Evolutionary conservation across 208 protist genomes (phyloP), one percentile per base, ranked within the genome.

Genomic region (Trypanosoma vivax): DNA sequence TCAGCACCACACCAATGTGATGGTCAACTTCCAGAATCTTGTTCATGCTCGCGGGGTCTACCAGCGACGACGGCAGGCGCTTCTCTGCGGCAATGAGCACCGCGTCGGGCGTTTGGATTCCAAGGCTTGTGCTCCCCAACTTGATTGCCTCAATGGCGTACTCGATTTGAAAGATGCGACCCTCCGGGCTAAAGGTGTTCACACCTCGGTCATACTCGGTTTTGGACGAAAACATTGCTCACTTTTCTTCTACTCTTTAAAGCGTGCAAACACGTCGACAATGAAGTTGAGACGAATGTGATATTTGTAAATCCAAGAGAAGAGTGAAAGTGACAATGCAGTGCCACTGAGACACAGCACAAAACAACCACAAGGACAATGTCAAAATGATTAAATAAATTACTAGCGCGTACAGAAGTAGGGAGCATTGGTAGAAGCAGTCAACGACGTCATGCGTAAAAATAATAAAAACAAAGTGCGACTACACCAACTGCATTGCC

Each of bases 151-250:
- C 79, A 33, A 94, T 88, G 34, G 92, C 90, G 41, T 96, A 96
- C 66, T 96, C 84, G 54, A 96, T 93, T 70, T 94, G 99, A 79
- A 99, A 99, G 28, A 99, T 89, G 33, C 98, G 88, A 23, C 99
- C 99, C 67, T 99, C 98, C 13, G 98, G 98, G 27, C 94, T 99
- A 76, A 99, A 99, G 34, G 98, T 99, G 77, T 99, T 99, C 4
- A 99, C 96, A 53, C 97, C 97, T 27, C 96, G 79, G 67, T 99
- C 98, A 54, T 99, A 99, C 73, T 99, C 97, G 41, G 74, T 95
- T 75, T 97, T 97, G 27, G 89, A 91, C 35, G 82, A 69, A 65
- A 96, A 96, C 88, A 94, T 94, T 43, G 29, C 60, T 47, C 18
- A 13, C 24, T 52, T 38, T 21, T 42, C 29, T 27, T 19, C 29